Conservation (phyloP, 1,284 basidiomycete species). For the Phylloboletellus chloephorus region DNA sequence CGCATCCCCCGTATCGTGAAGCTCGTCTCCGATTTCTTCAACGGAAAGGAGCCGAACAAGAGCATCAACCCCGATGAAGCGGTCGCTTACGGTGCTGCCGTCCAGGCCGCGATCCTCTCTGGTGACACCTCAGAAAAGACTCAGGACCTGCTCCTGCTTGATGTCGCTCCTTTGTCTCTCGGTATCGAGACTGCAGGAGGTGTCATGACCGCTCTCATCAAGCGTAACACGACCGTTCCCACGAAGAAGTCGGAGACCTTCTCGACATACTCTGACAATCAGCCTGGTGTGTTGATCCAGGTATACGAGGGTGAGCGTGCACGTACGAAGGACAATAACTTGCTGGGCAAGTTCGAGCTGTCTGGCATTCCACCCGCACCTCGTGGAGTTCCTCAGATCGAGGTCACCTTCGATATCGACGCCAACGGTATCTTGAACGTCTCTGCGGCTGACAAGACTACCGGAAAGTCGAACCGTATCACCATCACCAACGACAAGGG, state of each 20-base stretch:
- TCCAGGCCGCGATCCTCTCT: slow-evolving; percentile 97
- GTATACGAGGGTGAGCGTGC: slow-evolving; percentile 99
- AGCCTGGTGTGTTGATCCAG: slow-evolving; percentile 97
- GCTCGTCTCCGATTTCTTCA: slow-evolving; percentile 98
- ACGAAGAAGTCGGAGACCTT: slow-evolving; percentile 99
- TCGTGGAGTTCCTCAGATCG: slow-evolving; percentile 97
- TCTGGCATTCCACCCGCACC: slow-evolving; percentile 97
- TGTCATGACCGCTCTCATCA: slow-evolving; percentile 97
- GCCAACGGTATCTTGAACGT: slow-evolving; percentile 98
- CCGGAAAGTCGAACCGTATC: slow-evolving; percentile 94
- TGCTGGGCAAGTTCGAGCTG: slow-evolving; percentile 98
- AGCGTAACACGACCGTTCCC: slow-evolving; percentile 97
- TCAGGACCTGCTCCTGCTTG: slow-evolving; percentile 93
- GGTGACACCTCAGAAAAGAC: slow-evolving; percentile 99
- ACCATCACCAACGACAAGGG: slow-evolving; percentile 99
- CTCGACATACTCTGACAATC: slow-evolving; percentile 99
- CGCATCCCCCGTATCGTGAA: slow-evolving; percentile 98
- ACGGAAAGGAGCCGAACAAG: slow-evolving; percentile 94
- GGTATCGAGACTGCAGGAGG: slow-evolving; percentile 99
- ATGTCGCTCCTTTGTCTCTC: slow-evolving; percentile 93
- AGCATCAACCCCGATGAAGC: slow-evolving; percentile 99
- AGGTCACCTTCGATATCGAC: slow-evolving; percentile 98
- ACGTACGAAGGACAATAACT: slow-evolving; percentile 98
- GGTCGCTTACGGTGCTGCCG: slow-evolving; percentile 98
- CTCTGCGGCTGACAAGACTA: slow-evolving; percentile 94